Conservation (phyloP, 1,284 basidiomycete species). For the Puccinia polysora region DNA sequence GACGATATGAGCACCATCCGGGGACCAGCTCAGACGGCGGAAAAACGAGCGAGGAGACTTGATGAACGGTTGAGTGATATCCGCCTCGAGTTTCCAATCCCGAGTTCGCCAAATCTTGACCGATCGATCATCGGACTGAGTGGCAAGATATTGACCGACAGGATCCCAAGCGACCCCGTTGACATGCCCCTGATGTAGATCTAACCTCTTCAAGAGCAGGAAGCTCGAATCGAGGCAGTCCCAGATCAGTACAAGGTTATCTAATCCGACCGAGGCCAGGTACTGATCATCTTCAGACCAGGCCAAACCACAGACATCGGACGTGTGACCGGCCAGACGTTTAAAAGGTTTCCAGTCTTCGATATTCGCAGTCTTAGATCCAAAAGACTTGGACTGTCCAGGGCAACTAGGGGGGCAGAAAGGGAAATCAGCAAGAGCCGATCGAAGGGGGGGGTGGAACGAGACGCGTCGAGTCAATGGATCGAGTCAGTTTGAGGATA, state of each 20-base stretch:
- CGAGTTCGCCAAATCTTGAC: slow-evolving; percentile 94
- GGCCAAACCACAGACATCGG: slow-evolving; percentile 90
- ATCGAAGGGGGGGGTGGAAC: no score
- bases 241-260: slow-evolving; percentile 88
- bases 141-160: slow-evolving; percentile 89
- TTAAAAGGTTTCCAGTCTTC: slow-evolving; percentile 32
- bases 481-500: background rate
- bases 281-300: slow-evolving; percentile 89
- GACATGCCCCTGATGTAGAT: slow-evolving; percentile 89
- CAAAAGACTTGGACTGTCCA: slow-evolving; percentile 7
- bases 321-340: slow-evolving; percentile 27
- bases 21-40: slow-evolving; percentile 90
- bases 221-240: slow-evolving; percentile 69
- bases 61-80: slow-evolving; percentile 81
- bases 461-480: no score
- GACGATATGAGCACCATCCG: slow-evolving; percentile 95
- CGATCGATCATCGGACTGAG: slow-evolving; percentile 87
- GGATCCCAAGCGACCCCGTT: slow-evolving; percentile 99
- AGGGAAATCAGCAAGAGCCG: background rate
- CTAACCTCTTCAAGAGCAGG: slow-evolving; percentile 67
- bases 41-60: slow-evolving; percentile 94
- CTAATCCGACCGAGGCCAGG: slow-evolving; percentile 88
- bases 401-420: slow-evolving; percentile 5
- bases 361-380: slow-evolving; percentile 44
- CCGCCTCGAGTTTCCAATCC: slow-evolving; percentile 80